Conservation (phyloP, 192 early-diverging fungal genomes). For the Endogone sp. region DNA sequence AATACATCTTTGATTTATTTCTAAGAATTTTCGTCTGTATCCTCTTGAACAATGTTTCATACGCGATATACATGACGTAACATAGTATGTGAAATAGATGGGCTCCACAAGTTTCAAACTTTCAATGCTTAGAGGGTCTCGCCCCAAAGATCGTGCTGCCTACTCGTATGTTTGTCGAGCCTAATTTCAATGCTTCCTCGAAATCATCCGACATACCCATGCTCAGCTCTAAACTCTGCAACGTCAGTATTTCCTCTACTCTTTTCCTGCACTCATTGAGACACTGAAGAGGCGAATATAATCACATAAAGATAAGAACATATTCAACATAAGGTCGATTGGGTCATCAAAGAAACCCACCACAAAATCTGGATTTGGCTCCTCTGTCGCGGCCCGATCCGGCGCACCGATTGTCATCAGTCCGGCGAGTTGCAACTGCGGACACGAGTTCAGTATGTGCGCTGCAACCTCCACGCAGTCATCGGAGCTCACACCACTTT, state of each 20-base stretch:
- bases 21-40: too few species aligned
- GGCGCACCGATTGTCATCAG: conserved; percentile 97
- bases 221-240: conserved; percentile 67
- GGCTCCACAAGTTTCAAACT: too few species aligned
- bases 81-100: too few species aligned
- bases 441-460: conserved; percentile 63
- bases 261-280: conserved; percentile 35
- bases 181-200: conserved; percentile 75
- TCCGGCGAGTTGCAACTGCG: conserved; percentile 67
- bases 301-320: background rate
- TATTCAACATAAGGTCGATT: conserved; percentile 1
- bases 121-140: too few species aligned
- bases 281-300: conserved; percentile 14
- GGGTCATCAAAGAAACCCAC: too few species aligned
- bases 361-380: conserved; percentile 74
- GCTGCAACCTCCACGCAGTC: conserved; percentile 53
- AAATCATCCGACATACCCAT: conserved; percentile 99
- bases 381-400: conserved; percentile 36
- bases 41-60: too few species aligned
- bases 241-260: conserved; percentile 27
- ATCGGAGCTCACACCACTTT: conserved; percentile 67
- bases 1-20: too few species aligned
- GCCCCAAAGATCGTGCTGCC: conserved; percentile 91
- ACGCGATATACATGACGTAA: too few species aligned
- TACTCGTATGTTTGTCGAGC: conserved; percentile 91